Base-by-base conservation (phyloP, 306 rosid genomes). In the Quercus alba region DNA sequence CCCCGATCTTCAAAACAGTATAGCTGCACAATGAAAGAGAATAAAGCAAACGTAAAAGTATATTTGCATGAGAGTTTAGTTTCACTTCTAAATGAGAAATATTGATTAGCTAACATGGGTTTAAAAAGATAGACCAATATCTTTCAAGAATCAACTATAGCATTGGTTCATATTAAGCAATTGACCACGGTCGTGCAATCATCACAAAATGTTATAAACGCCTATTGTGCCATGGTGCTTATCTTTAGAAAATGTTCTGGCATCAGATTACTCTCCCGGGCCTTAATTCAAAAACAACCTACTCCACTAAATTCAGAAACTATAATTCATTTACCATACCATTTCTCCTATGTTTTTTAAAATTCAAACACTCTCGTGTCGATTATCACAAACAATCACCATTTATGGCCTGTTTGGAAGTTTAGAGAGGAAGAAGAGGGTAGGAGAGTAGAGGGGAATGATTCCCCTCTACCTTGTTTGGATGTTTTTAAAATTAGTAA, bases 1-100 rank as follows among this genome's bases (percentile, higher is more conserved):
- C 23, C 23, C 23, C 23, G 92, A 84, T 95, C 99, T 88, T 95
- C 98, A 75, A 95, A 95, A 85, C 98, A 95, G 82, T 95, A 93
- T 35, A 93, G 96, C 99, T 95, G 89, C 88, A 86, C 75, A 78
- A 76, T 35, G 72, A 80, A 76, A 77, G 69, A 71, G 74, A 28
- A 74, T 3, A 56, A 46, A 61, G 56, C n/a, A 70, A 56, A 70
- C 46, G 59, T 54, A 6, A 58, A 58, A 3, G 14, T 18, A 5
- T 8, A 74, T 1, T 28, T 30, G 17, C 12, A 6, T 33, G 15
- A 8, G 23, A 33, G 17, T 35, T 49, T 67, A 46, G 51, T 67
- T 67, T 31, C 51, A 0, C 51, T 63, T 30, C 44, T 63, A 30
- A 38, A 28, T 38, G 70, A 19, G 49, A 67, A 7, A 67, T 67